Evolutionary conservation across 2,329 filamentous ascomycete species (phyloP), one percentile per base, ranked within the genome.

Genomic region (Phialemoniopsis sp.): DNA sequence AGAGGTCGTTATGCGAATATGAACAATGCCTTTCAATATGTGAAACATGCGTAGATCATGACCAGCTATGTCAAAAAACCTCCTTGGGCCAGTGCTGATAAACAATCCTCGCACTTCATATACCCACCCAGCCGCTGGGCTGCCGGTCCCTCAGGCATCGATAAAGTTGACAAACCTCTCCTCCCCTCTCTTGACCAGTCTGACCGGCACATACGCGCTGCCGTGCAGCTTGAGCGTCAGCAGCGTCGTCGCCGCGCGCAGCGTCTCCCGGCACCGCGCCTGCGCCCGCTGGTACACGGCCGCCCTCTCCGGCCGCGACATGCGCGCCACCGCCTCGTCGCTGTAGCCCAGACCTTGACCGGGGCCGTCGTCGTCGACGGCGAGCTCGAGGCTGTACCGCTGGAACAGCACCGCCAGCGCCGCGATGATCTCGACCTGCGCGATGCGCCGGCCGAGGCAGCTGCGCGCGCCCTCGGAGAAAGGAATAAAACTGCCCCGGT

Each of bases 211-310:
- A 39, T 73, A 66, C 6, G 66, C 65, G 16, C 60, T 66, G n/a
- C 65, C 70, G 21, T 80, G 70, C 59, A 91, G 67, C 63, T 88
- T 86, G 48, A 91, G 65, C 43, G 87, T 89, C 44, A 91, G 71
- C 41, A 87, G 60, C n/a, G 75, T 76, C 19, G 64, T 70, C 49
- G 84, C 80, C 26, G 67, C 62, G 41, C 59, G 61, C 36, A 89
- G 54, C 38, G 75, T 68, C 37, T 64, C 56, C 43, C 72, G 61
- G 19, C 76, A 75, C 52, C 70, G 69, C 17, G 66, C 59, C 50
- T 78, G 73, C 29, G 85, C 85, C 58, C 73, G 76, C 43, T 62
- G 59, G 65, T 87, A 90, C 13, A 85, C 48, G 37, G 58, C 62
- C 31, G 63, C 64, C 56, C 69, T 72, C 51, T 70, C 60, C 19